phyloP scores from a whole-genome alignment of 106 monocot species.

The Narthecium ossifragum region DNA sequence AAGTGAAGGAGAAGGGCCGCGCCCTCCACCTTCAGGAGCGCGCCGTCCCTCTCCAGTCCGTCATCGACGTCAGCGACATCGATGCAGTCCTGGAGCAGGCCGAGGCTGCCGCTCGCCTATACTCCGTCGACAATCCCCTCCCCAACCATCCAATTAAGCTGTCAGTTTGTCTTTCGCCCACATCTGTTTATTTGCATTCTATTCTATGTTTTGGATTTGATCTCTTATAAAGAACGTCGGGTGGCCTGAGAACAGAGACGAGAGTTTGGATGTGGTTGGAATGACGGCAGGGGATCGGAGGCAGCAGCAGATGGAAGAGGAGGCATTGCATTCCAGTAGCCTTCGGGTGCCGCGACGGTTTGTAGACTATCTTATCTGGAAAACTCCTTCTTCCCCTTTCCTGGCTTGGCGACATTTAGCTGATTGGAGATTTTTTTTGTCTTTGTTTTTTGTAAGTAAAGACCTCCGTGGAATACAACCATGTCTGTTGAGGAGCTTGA shows the following conservation, averaged over 20 bases:
- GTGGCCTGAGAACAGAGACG: conserved; percentile 28
- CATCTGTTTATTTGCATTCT: neutral
- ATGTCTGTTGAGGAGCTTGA: conserved; percentile 85
- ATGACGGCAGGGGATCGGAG: conserved; percentile 35
- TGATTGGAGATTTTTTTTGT: neutral
- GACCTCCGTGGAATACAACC: conserved; percentile 62
- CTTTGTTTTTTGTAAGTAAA: conserved; percentile 15
- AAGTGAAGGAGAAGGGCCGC: conserved; percentile 62
- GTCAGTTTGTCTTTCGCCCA: conserved; percentile 16
- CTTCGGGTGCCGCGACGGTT: conserved; percentile 84
- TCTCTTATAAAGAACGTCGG: neutral
- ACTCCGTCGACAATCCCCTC: conserved; percentile 8
- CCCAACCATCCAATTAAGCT: conserved; percentile 37
- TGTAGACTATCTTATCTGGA: neutral
- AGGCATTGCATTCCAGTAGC: conserved; percentile 70
- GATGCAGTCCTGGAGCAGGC: conserved; percentile 69
- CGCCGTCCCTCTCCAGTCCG: conserved; percentile 52
- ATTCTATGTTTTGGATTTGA: neutral
- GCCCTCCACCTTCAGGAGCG: conserved; percentile 27
- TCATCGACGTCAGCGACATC: conserved; percentile 80
- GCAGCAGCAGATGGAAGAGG: conserved; percentile 51
- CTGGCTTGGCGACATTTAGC: conserved; percentile 1
- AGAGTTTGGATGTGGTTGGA: conserved; percentile 3
- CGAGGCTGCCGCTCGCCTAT: conserved; percentile 34
- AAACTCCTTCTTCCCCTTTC: neutral